Evolutionary conservation across 2,329 filamentous ascomycete species (phyloP), one percentile per base, ranked within the genome.

Genomic region (Fusarium domesticum): DNA sequence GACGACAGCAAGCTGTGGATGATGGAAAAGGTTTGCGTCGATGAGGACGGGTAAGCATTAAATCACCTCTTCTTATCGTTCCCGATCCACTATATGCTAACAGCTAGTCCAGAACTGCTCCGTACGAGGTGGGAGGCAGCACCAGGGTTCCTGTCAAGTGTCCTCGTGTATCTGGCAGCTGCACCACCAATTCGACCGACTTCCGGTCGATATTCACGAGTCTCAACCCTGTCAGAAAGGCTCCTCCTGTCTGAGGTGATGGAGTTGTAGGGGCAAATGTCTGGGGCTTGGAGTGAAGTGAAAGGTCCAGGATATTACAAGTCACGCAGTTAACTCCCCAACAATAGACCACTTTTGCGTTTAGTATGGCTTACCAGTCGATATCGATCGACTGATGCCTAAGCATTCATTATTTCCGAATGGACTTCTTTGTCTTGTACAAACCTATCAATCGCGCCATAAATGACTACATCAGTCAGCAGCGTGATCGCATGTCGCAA

Each of bases 11-110:
- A 61, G 31, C 49, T 77, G 34, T 69, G 66, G n/a, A 48, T 76
- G 57, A 62, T 75, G 34, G 72, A 78, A 63, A 63, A 63, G 19
- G 63, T 70, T 12, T 78, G 75, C 55, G 64, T 68, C 1, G 54
- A 54, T 11, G 18, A 51, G 2, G 51, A 64, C 5, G 68, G 66
- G 70, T 72, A 60, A 54, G 67, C n/a, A n/a, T 58, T 28, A 28
- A 28, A 8, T 28, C 23, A 4, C 8, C 33, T 14, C 5, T 7
- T 18, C 16, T 35, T 12, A 5, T 18, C 14, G 6, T 6, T 12
- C 8, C 18, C 36, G 25, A 16, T 35, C 10, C 14, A 10, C 6
- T 20, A 5, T 18, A 6, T 38, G 32, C 47, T 54, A 15, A 51
- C 35, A 6, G 6, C 37, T n/a, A 3, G 18, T 16, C 32, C 39